These are phyloP conservation scores for Saprolegnia diclina DNA, from an alignment of 352 stramenopile species.

Conservation along the genomic window DNA sequence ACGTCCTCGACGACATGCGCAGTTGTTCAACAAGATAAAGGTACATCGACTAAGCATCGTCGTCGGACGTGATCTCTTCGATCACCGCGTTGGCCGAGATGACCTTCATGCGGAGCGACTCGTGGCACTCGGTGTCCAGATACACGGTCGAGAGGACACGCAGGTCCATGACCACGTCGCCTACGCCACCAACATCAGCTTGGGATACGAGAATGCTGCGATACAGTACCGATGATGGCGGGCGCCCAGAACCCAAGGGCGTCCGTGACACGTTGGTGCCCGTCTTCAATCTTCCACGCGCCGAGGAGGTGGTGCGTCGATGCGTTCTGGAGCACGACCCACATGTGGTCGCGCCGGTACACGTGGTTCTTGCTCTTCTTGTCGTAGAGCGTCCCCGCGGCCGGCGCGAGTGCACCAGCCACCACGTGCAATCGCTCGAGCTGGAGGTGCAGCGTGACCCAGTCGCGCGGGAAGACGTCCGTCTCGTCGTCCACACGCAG, in stretches of 20 bases:
- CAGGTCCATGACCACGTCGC: conserved; percentile 73
- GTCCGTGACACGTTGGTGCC: conserved; percentile 43
- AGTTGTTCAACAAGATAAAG: too few relatives aligned
- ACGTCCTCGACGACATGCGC: too few relatives aligned
- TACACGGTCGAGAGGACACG: conserved; percentile 60
- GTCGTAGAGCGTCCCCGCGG: conserved; percentile 64
- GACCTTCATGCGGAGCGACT: conserved; percentile 3
- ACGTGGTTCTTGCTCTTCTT: conserved; percentile 54
- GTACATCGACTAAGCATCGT: not conserved
- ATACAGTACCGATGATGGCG: conserved; percentile 38
- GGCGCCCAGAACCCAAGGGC: conserved; percentile 63
- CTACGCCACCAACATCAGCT: conserved; percentile 25
- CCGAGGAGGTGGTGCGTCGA: conserved; percentile 48
- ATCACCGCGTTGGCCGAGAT: not conserved
- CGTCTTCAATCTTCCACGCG: conserved; percentile 61
- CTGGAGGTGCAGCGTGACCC: conserved; percentile 59
- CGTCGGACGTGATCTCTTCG: conserved; percentile 7
- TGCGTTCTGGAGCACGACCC: conserved; percentile 65
- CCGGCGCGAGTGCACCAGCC: conserved; percentile 36
- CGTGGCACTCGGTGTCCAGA: conserved; percentile 32
- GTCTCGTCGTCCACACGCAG: conserved; percentile 57
- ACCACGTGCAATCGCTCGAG: conserved; percentile 49
- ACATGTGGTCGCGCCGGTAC: conserved; percentile 72
- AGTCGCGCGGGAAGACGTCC: conserved; percentile 69
- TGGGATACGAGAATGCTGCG: not conserved